Base-by-base conservation (phyloP, 1,284 basidiomycete species). In the Ganoderma lucidum region DNA sequence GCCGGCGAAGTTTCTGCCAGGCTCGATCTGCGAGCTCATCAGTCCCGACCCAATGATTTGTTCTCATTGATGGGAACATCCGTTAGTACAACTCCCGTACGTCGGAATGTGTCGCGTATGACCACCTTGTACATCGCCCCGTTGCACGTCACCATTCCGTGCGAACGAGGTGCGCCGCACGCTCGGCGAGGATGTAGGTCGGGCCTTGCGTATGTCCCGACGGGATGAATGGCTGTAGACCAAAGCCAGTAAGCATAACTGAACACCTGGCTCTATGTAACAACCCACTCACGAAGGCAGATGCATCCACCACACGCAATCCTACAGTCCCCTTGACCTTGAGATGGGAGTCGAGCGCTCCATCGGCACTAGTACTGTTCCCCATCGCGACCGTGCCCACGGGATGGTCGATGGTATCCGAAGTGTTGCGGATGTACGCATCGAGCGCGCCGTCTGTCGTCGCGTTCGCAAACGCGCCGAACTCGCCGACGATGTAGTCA, bases 301-400 rank as follows among this genome's bases (percentile, higher is more conserved):
- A 69, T 2, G 70, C 71, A 63, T 72, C 71, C 32, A 72, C 71
- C n/a, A 71, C 70, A 3, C 70, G 58, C 58, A 71, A 37, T 14
- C 70, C 70, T 4, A 45, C 41, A 12, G 67, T 64, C 2, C 70
- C 70, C 41, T 69, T 71, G 8, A 71, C 70, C 35, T 41, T 51
- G 37, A 71, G 48, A 32, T 69, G 44, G 1, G 64, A 42, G 6
- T 66, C 65, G 14, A 69, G 48, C 14, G 65, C 67, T 1, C 60
- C 69, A 19, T 53, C 35, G 19, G 9, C 2, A 0, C 64, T 58
- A 19, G 9, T 2, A 0, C 64, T 58, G 10, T 51, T 48, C 6
- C 66, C 69, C 78, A 80, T 79, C 3, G 73, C 63, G 6, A 75
- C 76, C 12, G 77, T 78, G 8, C 77, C 75, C 10, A 71, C 66